Percentiles rank a stretch among this genome's conserved stretches.
phyloP scores from a whole-genome alignment of 2,329 filamentous ascomycete species.

The Penicillium fuscoglaucum region DNA sequence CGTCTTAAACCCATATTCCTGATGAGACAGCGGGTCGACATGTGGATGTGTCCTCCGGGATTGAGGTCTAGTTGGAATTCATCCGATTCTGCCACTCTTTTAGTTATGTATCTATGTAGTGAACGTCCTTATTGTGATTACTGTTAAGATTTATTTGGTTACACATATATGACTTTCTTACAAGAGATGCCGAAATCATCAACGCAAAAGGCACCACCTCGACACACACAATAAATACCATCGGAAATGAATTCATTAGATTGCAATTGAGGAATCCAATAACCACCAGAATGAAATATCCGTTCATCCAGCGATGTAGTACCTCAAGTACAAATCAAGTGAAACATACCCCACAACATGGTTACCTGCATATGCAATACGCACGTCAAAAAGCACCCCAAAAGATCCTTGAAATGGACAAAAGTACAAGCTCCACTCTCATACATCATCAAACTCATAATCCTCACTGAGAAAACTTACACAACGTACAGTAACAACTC shows the following conservation, averaged over 20 bases:
- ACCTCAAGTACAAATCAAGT: background rate
- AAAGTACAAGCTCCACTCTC: background rate
- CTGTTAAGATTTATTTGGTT: too few relatives aligned
- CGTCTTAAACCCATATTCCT: too few relatives aligned
- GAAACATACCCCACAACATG: background rate
- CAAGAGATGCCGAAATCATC: background rate
- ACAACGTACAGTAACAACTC: background rate
- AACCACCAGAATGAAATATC: background rate
- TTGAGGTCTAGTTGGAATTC: too few relatives aligned
- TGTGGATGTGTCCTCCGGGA: too few relatives aligned
- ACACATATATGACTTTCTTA: too few relatives aligned
- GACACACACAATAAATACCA: too few relatives aligned
- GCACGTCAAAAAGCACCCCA: background rate
- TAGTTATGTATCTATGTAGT: too few relatives aligned
- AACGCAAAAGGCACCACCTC: background rate
- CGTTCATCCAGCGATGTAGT: background rate
- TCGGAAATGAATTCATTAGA: background rate
- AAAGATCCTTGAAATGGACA: background rate
- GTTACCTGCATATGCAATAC: background rate
- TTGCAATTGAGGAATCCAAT: background rate
- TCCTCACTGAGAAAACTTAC: background rate
- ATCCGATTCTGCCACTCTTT: too few relatives aligned
- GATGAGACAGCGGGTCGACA: too few relatives aligned
- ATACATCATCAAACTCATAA: background rate
- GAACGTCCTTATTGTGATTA: too few relatives aligned